Evolutionary conservation across 257 asterid genomes (phyloP), one percentile per base, ranked within the genome.

Genomic region (Oldenlandia corymbosa): DNA sequence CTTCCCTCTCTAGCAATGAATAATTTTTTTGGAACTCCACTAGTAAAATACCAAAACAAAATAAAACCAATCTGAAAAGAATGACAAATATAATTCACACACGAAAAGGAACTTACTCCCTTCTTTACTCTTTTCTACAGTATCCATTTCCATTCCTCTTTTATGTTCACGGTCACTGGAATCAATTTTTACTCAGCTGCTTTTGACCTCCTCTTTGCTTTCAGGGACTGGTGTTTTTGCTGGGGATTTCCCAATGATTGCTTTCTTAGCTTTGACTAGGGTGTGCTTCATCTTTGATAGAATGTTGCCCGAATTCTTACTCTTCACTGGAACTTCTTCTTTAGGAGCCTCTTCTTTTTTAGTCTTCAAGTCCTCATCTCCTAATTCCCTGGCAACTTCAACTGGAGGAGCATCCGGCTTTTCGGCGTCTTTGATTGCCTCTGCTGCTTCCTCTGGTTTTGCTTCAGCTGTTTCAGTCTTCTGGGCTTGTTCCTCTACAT

Each of bases 181-280:
- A 10, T 20, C 23, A 49, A 5, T 2, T 14, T 75, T 47, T 78
- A 80, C 62, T 80, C 76, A 70, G 65, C 70, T n/a, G n/a, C n/a
- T 64, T 57, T 63, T 69, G 46, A 68, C 83, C 23, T 77, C 95
- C 11, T 69, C 76, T 70, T 77, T 84, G 4, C 72, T 45, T 58
- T 87, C 89, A 12, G 85, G 24, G 24, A 16, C 18, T 26, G 48
- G 79, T 32, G 87, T 70, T 80, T 91, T 88, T 13, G 92, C 41
- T 51, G 81, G 79, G 7, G 97, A 82, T 67, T 88, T 91, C 16
- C 96, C 95, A 30, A 75, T 83, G 69, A 91, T 88, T 1, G 95
- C 98, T 67, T 91, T 91, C 78, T 83, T 91, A 0, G 96, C 98
- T 85, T 91, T 91, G 64, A 85, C 94, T 7, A 91, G 82, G 4